Conservation (phyloP, 129 eudicot species). For the Flaveria sonorensis region DNA sequence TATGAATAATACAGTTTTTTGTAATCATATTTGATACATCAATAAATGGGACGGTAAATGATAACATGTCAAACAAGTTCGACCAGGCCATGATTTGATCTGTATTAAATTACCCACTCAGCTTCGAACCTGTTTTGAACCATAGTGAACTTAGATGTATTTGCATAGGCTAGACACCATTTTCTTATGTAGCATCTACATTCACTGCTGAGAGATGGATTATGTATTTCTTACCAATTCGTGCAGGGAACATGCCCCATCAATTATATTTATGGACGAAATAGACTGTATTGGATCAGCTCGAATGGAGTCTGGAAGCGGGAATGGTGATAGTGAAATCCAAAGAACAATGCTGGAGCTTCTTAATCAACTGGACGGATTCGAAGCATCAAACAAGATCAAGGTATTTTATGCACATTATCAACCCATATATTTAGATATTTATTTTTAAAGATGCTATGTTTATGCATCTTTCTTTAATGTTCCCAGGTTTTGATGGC, state of each 20-base stretch:
- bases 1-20: background rate
- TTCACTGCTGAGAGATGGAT: too few relatives aligned
- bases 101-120: too few relatives aligned
- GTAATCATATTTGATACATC: background rate
- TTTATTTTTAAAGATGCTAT: background rate
- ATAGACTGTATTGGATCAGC: constrained; percentile 96
- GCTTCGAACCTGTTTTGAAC: background rate
- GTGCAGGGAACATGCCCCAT: constrained; percentile 86
- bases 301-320: constrained; percentile 94
- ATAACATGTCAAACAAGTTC: background rate
- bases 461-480: background rate
- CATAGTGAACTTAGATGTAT: background rate
- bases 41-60: background rate
- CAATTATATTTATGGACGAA: constrained; percentile 96
- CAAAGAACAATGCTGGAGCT: constrained; percentile 94
- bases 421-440: background rate
- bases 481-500: constrained; percentile 82
- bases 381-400: constrained; percentile 95
- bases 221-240: too few relatives aligned
- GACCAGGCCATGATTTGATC: background rate
- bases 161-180: too few relatives aligned
- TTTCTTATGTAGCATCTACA: too few relatives aligned
- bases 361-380: constrained; percentile 89
- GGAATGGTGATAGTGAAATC: constrained; percentile 96
- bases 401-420: constrained; percentile 44